These are phyloP conservation scores for Elongisporangium prolatum DNA, from an alignment of 352 stramenopile species.

Conservation along the genomic window DNA sequence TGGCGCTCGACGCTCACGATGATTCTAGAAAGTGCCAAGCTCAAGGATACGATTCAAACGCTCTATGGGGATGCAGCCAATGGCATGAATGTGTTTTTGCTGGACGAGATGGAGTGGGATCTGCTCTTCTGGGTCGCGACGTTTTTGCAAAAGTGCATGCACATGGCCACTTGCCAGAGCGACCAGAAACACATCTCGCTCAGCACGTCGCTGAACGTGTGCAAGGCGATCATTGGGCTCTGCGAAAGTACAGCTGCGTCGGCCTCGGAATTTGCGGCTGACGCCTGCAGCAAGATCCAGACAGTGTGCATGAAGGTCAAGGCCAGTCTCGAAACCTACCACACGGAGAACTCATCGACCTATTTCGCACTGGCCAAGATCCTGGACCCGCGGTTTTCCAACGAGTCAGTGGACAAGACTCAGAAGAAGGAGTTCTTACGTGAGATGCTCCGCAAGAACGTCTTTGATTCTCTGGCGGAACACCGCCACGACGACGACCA, in stretches of 20 bases:
- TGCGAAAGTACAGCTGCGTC: constrained; percentile 67
- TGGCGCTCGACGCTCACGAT: constrained; percentile 69
- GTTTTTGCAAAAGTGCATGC: constrained; percentile 75
- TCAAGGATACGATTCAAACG: constrained; percentile 70
- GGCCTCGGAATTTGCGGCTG: constrained; percentile 49
- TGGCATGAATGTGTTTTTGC: constrained; percentile 68
- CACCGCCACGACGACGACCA: constrained; percentile 49
- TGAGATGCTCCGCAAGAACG: constrained; percentile 69
- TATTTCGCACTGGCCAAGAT: constrained; percentile 78
- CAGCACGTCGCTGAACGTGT: constrained; percentile 77
- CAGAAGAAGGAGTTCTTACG: constrained; percentile 73
- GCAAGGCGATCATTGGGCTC: constrained; percentile 71
- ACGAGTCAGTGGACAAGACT: constrained; percentile 71
- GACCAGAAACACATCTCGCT: constrained; percentile 76
- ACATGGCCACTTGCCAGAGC: constrained; percentile 75
- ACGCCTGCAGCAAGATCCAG: constrained; percentile 58
- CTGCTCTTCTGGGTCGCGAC: constrained; percentile 64
- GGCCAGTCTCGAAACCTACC: constrained; percentile 57
- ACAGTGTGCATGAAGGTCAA: constrained; percentile 76
- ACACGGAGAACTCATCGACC: constrained; percentile 60
- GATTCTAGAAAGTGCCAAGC: constrained; percentile 73
- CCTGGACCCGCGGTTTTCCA: constrained; percentile 72
- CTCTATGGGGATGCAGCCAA: constrained; percentile 60
- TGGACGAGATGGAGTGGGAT: constrained; percentile 79
- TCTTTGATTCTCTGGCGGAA: constrained; percentile 60